Evolutionary conservation across 1,139 yeast genomes (phyloP).

Genomic region (Magnusiomyces ingens): DNA sequence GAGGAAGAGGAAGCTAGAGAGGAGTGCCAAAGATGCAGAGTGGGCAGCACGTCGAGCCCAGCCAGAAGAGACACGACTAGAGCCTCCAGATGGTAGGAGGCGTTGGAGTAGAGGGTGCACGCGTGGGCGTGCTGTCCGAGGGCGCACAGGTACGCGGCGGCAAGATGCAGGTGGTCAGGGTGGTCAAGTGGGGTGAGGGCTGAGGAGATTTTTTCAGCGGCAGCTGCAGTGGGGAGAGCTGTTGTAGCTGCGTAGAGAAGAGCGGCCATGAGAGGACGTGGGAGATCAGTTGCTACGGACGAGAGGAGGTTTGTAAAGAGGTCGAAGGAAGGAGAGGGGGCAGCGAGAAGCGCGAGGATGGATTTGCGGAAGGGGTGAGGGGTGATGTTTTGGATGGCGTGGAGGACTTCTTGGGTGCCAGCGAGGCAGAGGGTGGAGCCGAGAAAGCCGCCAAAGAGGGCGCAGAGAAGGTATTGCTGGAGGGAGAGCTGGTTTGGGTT

Average conservation of each 20-base stretch:
- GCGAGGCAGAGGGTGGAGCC: constrained; percentile 7
- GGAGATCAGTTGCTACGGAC: not conserved
- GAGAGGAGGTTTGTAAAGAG: not conserved
- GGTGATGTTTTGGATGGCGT: not conserved
- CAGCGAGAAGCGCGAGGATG: constrained; percentile 7
- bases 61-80: constrained; percentile 7
- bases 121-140: constrained; percentile 10
- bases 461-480: constrained; percentile 13
- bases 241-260: not conserved
- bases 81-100: constrained; percentile 12
- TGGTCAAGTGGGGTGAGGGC: not conserved
- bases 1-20: constrained; percentile 19
- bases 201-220: not conserved
- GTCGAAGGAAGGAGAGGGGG: too few species aligned
- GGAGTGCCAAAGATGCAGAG: not conserved
- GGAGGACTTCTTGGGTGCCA: constrained; percentile 9
- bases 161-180: constrained; percentile 12
- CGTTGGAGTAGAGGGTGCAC: constrained; percentile 8
- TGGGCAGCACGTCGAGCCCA: not conserved
- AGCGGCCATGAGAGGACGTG: not conserved
- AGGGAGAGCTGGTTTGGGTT: constrained; percentile 6
- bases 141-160: constrained; percentile 11
- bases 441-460: constrained; percentile 13
- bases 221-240: not conserved
- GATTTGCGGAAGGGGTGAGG: constrained; percentile 3